phyloP scores from a whole-genome alignment of 176 grass and related monocot species.

The maize (Zea mays) region DNA sequence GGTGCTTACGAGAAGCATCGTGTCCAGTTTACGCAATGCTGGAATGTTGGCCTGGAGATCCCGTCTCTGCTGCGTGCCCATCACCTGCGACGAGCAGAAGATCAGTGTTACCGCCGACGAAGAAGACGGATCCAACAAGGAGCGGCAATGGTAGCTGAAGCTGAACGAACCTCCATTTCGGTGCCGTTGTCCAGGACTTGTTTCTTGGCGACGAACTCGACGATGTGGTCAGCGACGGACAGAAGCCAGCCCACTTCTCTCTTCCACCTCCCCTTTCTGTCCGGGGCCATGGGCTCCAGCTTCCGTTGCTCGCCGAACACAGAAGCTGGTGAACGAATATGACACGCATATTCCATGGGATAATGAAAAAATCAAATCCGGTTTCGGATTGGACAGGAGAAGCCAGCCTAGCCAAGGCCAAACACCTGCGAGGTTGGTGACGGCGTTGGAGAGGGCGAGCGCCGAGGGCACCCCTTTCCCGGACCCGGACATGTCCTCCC shows the following conservation, averaged over 20 bases:
- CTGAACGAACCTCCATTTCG: conserved; percentile 62
- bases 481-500: conserved; percentile 89
- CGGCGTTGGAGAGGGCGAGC: conserved; percentile 77
- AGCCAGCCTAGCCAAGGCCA: not conserved
- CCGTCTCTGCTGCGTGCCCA: conserved; percentile 83
- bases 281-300: conserved; percentile 69
- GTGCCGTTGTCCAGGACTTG: conserved; percentile 62
- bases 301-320: conserved; percentile 84
- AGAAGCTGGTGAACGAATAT: conserved; percentile 49
- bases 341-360: too few relatives aligned
- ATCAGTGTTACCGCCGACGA: not conserved
- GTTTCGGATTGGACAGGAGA: not conserved
- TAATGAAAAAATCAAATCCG: too few relatives aligned
- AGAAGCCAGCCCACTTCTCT: conserved; percentile 84
- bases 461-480: conserved; percentile 85
- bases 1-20: conserved; percentile 70
- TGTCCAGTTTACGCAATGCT: conserved; percentile 70
- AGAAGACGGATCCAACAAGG: not conserved
- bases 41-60: conserved; percentile 80
- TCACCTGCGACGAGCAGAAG: conserved; percentile 42
- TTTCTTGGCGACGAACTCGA: conserved; percentile 76
- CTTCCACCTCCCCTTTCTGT: conserved; percentile 80
- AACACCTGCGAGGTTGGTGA: conserved; percentile 91
- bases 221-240: conserved; percentile 83
- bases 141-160: not conserved